Conservation (phyloP, 352 stramenopile genomes). For the Globisporangium acanthophoron region DNA sequence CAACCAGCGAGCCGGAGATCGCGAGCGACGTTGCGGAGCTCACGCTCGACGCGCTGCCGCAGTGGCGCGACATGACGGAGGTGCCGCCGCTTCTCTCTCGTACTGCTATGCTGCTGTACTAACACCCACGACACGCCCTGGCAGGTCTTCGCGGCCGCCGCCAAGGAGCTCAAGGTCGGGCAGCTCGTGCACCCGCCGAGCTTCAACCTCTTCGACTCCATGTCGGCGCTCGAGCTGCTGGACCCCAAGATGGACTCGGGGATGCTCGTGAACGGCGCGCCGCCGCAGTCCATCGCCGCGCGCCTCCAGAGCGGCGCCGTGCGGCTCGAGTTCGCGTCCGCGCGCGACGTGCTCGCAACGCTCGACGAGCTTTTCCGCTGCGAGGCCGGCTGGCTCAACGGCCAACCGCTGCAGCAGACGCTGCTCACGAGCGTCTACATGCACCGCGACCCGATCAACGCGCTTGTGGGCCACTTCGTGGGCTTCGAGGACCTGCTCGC, state of each 20-base stretch:
- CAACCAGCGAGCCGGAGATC: conserved; percentile 7
- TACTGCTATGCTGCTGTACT: neutral
- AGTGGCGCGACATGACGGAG: conserved; percentile 50
- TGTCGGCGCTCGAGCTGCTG: conserved; percentile 93
- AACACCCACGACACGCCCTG: neutral
- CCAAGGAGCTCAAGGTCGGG: conserved; percentile 76
- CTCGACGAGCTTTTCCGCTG: conserved; percentile 71
- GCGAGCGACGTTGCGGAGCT: conserved; percentile 7
- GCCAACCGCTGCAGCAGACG: conserved; percentile 83
- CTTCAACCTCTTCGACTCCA: conserved; percentile 93
- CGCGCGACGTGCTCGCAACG: conserved; percentile 66
- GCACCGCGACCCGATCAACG: conserved; percentile 66
- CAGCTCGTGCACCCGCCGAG: conserved; percentile 71
- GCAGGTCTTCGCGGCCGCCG: conserved; percentile 21
- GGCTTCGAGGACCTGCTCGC: conserved; percentile 16
- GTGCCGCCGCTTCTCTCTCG: conserved; percentile 14
- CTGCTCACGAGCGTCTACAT: conserved; percentile 89
- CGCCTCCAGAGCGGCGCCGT: conserved; percentile 37
- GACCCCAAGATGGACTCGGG: conserved; percentile 94
- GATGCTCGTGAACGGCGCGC: conserved; percentile 55
- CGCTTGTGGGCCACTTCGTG: conserved; percentile 42
- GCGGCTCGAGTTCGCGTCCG: conserved; percentile 55
- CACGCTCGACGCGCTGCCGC: conserved; percentile 22
- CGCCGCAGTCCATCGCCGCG: conserved; percentile 48
- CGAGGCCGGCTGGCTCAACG: conserved; percentile 79